These are phyloP conservation scores for Hyaloperonospora brassicae DNA, from an alignment of 352 stramenopile species.

Conservation along the genomic window DNA sequence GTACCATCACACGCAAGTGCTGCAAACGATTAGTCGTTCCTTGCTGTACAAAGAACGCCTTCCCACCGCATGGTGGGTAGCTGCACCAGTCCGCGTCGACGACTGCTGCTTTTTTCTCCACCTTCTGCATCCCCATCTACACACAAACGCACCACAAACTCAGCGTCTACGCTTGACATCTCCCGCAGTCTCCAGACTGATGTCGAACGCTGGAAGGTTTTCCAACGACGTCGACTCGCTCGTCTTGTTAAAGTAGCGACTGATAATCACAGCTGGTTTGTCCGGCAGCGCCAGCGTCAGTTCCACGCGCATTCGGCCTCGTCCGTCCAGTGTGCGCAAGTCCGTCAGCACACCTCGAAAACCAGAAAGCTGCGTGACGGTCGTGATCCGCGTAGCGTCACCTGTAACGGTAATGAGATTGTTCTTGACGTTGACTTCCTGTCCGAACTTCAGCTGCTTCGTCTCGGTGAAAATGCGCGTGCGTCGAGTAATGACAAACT, in stretches of 20 bases:
- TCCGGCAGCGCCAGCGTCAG: slow-evolving; percentile 68
- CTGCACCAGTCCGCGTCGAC: too few relatives aligned
- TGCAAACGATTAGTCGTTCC: too few relatives aligned
- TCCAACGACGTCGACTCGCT: slow-evolving; percentile 83
- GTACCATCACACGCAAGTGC: too few relatives aligned
- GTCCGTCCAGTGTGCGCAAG: slow-evolving; percentile 60
- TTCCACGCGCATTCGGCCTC: slow-evolving; percentile 77
- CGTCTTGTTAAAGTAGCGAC: slow-evolving; percentile 82
- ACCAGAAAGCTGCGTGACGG: slow-evolving; percentile 70
- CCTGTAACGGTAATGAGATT: slow-evolving; percentile 82
- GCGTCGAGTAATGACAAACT: slow-evolving; percentile 82
- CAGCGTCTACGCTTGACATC: slow-evolving; percentile 85
- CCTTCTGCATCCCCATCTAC: slow-evolving; percentile 3
- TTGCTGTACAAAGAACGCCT: too few relatives aligned
- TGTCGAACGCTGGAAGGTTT: slow-evolving; percentile 82
- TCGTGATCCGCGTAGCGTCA: slow-evolving; percentile 63
- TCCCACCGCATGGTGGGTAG: too few relatives aligned
- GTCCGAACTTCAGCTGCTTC: slow-evolving; percentile 80
- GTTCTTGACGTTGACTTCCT: slow-evolving; percentile 84
- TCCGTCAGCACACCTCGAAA: slow-evolving; percentile 74
- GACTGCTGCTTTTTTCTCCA: not conserved
- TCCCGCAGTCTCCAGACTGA: slow-evolving; percentile 68
- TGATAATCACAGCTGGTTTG: slow-evolving; percentile 68
- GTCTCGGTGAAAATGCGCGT: slow-evolving; percentile 88
- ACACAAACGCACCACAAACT: slow-evolving; percentile 8